Conservation (phyloP, 2,329 filamentous ascomycete species). For the Beauveria caledonica region DNA sequence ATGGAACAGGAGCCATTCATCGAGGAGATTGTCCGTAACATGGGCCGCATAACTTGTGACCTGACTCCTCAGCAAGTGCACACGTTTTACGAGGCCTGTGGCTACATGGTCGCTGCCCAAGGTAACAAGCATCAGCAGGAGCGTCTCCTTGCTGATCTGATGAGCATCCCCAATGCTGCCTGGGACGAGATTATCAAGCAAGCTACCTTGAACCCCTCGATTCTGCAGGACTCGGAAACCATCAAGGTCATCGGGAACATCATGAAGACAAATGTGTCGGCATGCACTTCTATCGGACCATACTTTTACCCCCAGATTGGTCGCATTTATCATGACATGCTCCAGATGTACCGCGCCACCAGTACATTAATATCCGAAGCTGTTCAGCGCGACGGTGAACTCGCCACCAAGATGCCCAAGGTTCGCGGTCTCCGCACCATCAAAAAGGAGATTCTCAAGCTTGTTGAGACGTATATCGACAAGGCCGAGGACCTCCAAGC, state of each 20-base stretch:
- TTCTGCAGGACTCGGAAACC: constrained; percentile 84
- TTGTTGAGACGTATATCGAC: constrained; percentile 96
- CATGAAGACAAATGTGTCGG: constrained; percentile 99
- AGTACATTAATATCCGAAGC: constrained; percentile 92
- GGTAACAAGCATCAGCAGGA: constrained; percentile 93
- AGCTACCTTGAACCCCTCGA: constrained; percentile 75
- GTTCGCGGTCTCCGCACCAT: constrained; percentile 92
- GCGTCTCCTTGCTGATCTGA: constrained; percentile 80
- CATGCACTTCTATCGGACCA: constrained; percentile 88
- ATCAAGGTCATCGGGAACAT: constrained; percentile 99
- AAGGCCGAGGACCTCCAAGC: constrained; percentile 95
- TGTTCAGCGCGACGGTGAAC: constrained; percentile 76
- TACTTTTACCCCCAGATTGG: constrained; percentile 99
- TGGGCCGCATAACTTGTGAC: constrained; percentile 92
- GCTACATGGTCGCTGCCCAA: constrained; percentile 98
- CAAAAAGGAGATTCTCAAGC: constrained; percentile 98
- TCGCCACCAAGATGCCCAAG: constrained; percentile 96
- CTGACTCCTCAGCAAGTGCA: constrained; percentile 95
- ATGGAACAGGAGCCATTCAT: constrained; percentile 95
- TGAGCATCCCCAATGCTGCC: constrained; percentile 86
- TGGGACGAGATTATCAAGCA: constrained; percentile 93
- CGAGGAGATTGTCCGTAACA: constrained; percentile 92
- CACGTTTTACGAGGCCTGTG: constrained; percentile 97
- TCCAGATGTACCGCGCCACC: constrained; percentile 98
- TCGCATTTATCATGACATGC: constrained; percentile 95